Base-by-base conservation (phyloP, 2,329 filamentous ascomycete genomes). In the Arthrobotrys sphaeroides region DNA sequence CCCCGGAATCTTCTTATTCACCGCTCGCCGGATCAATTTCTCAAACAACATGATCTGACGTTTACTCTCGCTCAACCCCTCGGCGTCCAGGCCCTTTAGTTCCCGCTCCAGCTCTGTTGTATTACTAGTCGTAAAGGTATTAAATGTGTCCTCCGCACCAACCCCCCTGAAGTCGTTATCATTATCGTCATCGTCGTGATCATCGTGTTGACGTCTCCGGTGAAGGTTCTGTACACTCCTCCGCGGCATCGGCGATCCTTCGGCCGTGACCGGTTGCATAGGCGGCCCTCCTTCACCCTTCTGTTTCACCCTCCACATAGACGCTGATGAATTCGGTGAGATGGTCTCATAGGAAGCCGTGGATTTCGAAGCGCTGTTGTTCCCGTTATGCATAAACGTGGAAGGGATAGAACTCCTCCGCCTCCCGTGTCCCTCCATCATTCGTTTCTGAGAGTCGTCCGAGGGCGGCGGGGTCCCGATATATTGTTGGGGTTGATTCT, bases 31-130 rank as follows among this genome's bases (percentile, higher is more conserved):
- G 26, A 77, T 77, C 66, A 77, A 26, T 16, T 36, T 20, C 20
- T 72, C 66, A 61, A 77, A 77, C 45, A 77, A 59, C 66, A 70
- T 72, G 18, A 72, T 77, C 28, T 77, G 73, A 22, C 67, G 62
- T 61, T 70, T 72, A 33, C 66, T 70, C 73, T 77, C 73, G 20
- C 31, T 77, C 60, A 77, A 42, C 9, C 73, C 67, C 18, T 59
- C 31, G 2, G 60, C 65, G 24, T 77, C 67, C 43, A 77, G 12
- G n/a, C 55, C 66, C 36, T 59, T 65, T 28, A 77, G 20, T 60
- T 77, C 66, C 42, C 28, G 18, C 45, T 77, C 73, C 43, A 77
- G 42, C 36, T 77, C 73, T 20, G 60, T 66, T 13, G 67, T 72
- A 49, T 72, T 72, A 38, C 49, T 33, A 9, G 51, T 72, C 28